Evolutionary conservation across 1,284 basidiomycete species (phyloP).

Genomic region (Malassezia japonica): DNA sequence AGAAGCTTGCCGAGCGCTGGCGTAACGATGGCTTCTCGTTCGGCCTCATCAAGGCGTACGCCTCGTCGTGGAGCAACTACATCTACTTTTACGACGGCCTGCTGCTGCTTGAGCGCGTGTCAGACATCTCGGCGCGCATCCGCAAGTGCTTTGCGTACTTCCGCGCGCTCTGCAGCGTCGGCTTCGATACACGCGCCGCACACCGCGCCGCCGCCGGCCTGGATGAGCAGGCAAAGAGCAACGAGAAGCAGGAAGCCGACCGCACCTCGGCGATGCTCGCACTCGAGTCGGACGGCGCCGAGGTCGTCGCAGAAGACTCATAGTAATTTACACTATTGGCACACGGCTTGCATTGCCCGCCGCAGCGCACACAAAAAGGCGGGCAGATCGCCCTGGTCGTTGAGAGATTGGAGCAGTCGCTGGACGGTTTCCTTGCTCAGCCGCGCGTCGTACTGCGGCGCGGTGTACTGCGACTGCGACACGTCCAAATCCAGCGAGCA

Average conservation of each 20-base stretch:
- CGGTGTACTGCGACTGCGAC: constrained; percentile 1
- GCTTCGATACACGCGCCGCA: constrained; percentile 10
- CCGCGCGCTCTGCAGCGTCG: constrained; percentile 2
- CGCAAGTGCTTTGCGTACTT: constrained; percentile 5
- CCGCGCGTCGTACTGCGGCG: constrained; percentile 3
- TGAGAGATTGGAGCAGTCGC: constrained; percentile 23
- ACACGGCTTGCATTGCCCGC: constrained; percentile 3
- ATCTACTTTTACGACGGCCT: constrained; percentile 42
- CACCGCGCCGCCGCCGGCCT: constrained; percentile 13
- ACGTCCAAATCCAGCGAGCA: constrained; percentile 13
- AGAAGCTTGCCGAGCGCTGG: constrained; percentile 48
- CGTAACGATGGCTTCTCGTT: constrained; percentile 23
- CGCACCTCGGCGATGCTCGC: neutral
- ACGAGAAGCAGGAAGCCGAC: neutral
- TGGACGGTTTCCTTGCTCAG: constrained; percentile 12
- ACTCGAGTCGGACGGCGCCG: neutral
- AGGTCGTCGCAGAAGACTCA: neutral
- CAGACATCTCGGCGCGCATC: constrained; percentile 20
- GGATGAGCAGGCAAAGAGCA: constrained; percentile 4
- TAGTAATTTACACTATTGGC: neutral
- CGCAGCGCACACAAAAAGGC: constrained; percentile 21
- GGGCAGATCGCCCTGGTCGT: constrained; percentile 28
- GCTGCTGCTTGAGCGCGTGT: constrained; percentile 34
- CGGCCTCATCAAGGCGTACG: constrained; percentile 55
- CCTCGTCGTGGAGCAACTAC: constrained; percentile 47